Conservation (phyloP, 352 stramenopile genomes). For the Thraustochytrium sp. region DNA sequence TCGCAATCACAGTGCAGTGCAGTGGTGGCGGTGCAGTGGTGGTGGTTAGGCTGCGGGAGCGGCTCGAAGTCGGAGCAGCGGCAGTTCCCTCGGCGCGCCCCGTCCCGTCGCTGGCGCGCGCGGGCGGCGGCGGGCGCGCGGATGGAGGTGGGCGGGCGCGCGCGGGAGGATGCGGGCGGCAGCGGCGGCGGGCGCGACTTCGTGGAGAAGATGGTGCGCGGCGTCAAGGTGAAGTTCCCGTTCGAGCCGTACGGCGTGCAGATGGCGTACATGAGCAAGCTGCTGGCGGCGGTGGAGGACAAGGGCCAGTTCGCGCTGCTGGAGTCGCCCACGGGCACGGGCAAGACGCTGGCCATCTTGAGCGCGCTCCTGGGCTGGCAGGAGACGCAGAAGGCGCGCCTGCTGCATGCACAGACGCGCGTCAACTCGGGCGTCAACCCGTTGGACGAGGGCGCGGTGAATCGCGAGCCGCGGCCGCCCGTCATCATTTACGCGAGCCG, state of each 20-base stretch:
- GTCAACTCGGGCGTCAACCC: constrained; percentile 4
- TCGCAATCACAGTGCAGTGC: no score
- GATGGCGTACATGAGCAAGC: constrained; percentile 85
- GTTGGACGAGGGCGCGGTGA: background rate
- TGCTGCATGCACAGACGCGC: background rate
- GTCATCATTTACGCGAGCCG: constrained; percentile 84
- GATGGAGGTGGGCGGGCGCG: no score
- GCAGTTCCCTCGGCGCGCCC: no score
- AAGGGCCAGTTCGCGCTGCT: constrained; percentile 78
- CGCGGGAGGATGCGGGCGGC: no score
- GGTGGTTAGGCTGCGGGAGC: no score
- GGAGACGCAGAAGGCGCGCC: constrained; percentile 43
- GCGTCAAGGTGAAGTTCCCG: constrained; percentile 70
- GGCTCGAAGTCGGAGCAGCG: no score
- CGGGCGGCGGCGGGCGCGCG: no score
- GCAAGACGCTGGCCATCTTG: constrained; percentile 84
- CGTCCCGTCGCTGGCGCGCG: no score
- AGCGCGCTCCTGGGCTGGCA: constrained; percentile 74
- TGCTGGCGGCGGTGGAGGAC: constrained; percentile 67
- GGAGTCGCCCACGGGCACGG: constrained; percentile 84
- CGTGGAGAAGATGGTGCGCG: constrained; percentile 29
- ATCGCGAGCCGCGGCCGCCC: constrained; percentile 44
- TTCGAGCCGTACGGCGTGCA: constrained; percentile 80
- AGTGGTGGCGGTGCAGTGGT: no score
- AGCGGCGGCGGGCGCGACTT: background rate